Conservation (phyloP, 495 filamentous ascomycete species). For the Aspergillus wentii region DNA sequence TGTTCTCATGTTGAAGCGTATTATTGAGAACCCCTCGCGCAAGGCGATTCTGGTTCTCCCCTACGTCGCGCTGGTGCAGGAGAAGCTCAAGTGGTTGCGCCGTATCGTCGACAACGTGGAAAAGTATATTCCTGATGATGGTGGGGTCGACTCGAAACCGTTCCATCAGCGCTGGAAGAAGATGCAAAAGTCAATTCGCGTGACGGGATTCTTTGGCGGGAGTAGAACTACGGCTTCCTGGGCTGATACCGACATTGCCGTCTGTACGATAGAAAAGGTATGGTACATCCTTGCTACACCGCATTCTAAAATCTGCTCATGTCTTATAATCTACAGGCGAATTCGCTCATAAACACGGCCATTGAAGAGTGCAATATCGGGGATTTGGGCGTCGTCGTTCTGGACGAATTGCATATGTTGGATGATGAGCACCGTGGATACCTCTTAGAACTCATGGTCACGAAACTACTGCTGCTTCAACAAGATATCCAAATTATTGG, state of each 20-base stretch:
- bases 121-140: slow-evolving; percentile 31
- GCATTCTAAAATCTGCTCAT: background rate
- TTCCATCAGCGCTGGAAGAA: slow-evolving; percentile 28
- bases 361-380: slow-evolving; percentile 68
- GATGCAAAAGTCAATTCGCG: slow-evolving; percentile 43
- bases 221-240: slow-evolving; percentile 60
- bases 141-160: slow-evolving; percentile 9
- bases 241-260: slow-evolving; percentile 72
- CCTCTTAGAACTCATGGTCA: slow-evolving; percentile 73
- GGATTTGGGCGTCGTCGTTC: slow-evolving; percentile 61
- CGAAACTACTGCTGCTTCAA: slow-evolving; percentile 67
- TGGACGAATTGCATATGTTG: slow-evolving; percentile 82
- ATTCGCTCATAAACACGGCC: slow-evolving; percentile 69
- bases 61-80: slow-evolving; percentile 78
- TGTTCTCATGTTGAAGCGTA: slow-evolving; percentile 66
- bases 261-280: slow-evolving; percentile 85
- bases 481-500: slow-evolving; percentile 70
- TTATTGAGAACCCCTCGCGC: slow-evolving; percentile 58
- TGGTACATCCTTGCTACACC: slow-evolving; percentile 8
- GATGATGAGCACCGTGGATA: slow-evolving; percentile 78
- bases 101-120: slow-evolving; percentile 61
- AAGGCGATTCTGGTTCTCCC: slow-evolving; percentile 79
- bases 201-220: slow-evolving; percentile 74
- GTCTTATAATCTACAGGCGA: slow-evolving; percentile 49
- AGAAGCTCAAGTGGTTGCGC: slow-evolving; percentile 74